Base-by-base conservation (phyloP, 2,329 filamentous ascomycete species). In the Aspergillus amoenus region DNA sequence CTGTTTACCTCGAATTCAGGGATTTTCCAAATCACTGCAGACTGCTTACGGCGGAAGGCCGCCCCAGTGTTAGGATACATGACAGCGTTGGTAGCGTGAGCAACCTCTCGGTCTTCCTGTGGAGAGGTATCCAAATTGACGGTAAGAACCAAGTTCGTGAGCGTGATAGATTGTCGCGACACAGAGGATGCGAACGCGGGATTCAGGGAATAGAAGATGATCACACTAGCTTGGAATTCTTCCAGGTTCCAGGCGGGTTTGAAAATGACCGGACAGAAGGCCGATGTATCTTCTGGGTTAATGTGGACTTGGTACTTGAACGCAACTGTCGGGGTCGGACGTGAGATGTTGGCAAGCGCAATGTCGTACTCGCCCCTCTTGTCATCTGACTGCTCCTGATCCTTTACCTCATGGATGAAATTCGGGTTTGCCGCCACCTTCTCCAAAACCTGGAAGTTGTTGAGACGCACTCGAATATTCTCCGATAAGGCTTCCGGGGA, bases 351-450 rank as follows among this genome's bases (percentile, higher is more conserved):
- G 13, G 86, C 81, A 6, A 94, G 77, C 60, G 93, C 85, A 32
- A 99, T 78, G 0, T 80, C 84, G 75, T 95, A 99, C 69, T 93
- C 88, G 57, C 95, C 93, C 3, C 88, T 83, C 57, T 84, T 86
- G 32, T 78, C 76, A 34, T 78, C 76, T 9, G 88, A 85, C 1
- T 63, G 63, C 4, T 66, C 68, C 39, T 65, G 68, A 51, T 60
- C 63, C 24, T 64, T 64, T 9, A 57, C 80, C 64, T 91, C 88
- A 32, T 87, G 85, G 51, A 97, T 87, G 75, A 97, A 96, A 56
- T 92, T 90, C 43, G 91, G 91, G 72, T 99, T 99, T 1, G 93
- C 92, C 0, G 92, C 93, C 56, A 99, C 93, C 68, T 91, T 92
- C 67, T 97, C 94, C 5, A 99, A 82, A n/a, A 84, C 83, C 9